Evolutionary conservation across 768 basidiomycete genomes (phyloP).

Genomic region (Trametes coccinea): DNA sequence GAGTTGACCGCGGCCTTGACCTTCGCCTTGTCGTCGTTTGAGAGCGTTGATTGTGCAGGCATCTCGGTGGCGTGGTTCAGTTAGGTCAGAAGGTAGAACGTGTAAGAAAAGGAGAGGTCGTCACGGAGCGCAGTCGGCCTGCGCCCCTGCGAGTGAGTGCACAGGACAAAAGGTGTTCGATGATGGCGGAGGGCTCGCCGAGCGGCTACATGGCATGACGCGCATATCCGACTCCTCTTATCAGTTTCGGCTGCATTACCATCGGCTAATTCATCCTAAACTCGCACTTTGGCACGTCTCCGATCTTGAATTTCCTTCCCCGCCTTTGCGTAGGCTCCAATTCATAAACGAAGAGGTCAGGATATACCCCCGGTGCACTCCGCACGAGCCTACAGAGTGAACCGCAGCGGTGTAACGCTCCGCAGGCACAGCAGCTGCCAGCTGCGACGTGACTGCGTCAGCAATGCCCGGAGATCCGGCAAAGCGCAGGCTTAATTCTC

Average conservation of each 20-base stretch:
- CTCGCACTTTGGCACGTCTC: background rate
- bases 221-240: background rate
- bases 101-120: background rate
- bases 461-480: too few species aligned
- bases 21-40: conserved; percentile 72
- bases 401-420: too few species aligned
- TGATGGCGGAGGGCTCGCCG: background rate
- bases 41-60: conserved; percentile 73
- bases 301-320: background rate
- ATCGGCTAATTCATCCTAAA: background rate
- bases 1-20: conserved; percentile 64
- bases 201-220: conserved; percentile 10
- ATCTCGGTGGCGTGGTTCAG: conserved; percentile 39
- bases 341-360: too few species aligned
- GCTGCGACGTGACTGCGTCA: too few species aligned
- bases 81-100: background rate
- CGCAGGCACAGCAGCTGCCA: too few species aligned
- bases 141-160: conserved; percentile 13
- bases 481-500: too few species aligned
- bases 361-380: too few species aligned
- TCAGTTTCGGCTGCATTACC: conserved; percentile 3
- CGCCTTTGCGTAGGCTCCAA: background rate
- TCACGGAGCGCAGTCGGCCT: conserved; percentile 15
- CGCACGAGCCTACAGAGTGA: too few species aligned
- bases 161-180: conserved; percentile 12